phyloP scores from a whole-genome alignment of 2,329 filamentous ascomycete species.

The Xylariaceae sp. region DNA sequence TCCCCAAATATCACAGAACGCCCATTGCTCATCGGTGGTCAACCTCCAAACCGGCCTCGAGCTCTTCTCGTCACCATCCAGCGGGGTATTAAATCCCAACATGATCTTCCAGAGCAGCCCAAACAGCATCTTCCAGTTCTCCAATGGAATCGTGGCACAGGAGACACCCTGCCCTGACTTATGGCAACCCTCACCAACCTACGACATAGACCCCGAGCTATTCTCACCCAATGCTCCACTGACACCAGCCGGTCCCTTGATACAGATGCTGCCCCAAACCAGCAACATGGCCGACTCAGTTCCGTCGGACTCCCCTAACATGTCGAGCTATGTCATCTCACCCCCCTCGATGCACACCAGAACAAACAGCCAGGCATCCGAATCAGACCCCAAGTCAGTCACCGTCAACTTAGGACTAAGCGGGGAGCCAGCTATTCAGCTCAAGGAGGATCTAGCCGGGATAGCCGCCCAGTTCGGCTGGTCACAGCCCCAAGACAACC shows the following conservation, averaged over 20 bases:
- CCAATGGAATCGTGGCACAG: slow-evolving; percentile 33
- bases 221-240: not conserved
- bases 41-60: slow-evolving; percentile 36
- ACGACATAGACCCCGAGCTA: not conserved
- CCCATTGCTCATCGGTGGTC: slow-evolving; percentile 28
- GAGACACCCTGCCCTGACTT: slow-evolving; percentile 21
- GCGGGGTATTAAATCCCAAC: slow-evolving; percentile 29
- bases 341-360: not conserved
- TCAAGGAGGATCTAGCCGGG: slow-evolving; percentile 45
- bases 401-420: not conserved
- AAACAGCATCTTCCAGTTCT: not conserved
- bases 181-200: not conserved
- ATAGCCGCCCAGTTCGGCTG: slow-evolving; percentile 47
- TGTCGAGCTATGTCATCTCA: not conserved
- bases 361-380: not conserved
- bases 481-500: slow-evolving; percentile 51
- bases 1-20: slow-evolving; percentile 32
- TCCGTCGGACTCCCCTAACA: not conserved
- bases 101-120: slow-evolving; percentile 22
- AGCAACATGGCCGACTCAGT: slow-evolving; percentile 36
- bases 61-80: slow-evolving; percentile 38
- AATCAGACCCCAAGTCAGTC: not conserved
- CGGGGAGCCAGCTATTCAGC: slow-evolving; percentile 6
- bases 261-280: slow-evolving; percentile 42
- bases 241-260: slow-evolving; percentile 43